Evolutionary conservation across 768 basidiomycete genomes (phyloP).

Genomic region (Amanita subjunquillea): DNA sequence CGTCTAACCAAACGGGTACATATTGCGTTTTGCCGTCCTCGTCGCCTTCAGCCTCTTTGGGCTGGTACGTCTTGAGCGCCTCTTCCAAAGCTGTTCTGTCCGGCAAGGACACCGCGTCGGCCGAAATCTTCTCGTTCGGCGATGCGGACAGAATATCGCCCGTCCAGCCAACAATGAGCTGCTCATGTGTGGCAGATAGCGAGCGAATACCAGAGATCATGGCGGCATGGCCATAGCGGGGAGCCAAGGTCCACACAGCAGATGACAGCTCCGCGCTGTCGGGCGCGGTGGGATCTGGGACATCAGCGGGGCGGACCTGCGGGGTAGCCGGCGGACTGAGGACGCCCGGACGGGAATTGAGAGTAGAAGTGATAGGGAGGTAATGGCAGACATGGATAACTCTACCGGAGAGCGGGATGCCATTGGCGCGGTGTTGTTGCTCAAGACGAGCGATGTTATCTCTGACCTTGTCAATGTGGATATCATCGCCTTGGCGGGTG

Average conservation of each 20-base stretch:
- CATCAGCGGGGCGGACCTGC: slow-evolving; percentile 43
- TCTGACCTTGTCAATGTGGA: slow-evolving; percentile 65
- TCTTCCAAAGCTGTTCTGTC: slow-evolving; percentile 60
- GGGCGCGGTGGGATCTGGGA: slow-evolving; percentile 18
- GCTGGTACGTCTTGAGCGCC: slow-evolving; percentile 51
- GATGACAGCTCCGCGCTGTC: slow-evolving; percentile 5
- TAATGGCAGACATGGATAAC: slow-evolving; percentile 91
- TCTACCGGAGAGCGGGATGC: slow-evolving; percentile 71
- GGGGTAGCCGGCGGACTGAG: slow-evolving; percentile 74
- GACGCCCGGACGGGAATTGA: slow-evolving; percentile 40
- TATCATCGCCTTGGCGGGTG: slow-evolving; percentile 51
- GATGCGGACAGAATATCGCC: slow-evolving; percentile 67
- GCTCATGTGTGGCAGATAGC: slow-evolving; percentile 75
- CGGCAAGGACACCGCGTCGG: slow-evolving; percentile 40
- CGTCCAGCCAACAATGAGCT: slow-evolving; percentile 90
- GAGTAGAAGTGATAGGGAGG: slow-evolving; percentile 66
- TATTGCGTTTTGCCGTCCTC: slow-evolving; percentile 54
- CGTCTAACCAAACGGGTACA: slow-evolving; percentile 86
- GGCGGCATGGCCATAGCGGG: slow-evolving; percentile 85
- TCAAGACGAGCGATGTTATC: slow-evolving; percentile 65
- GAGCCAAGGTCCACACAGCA: slow-evolving; percentile 62
- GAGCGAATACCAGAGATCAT: slow-evolving; percentile 92
- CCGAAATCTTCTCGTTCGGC: slow-evolving; percentile 33
- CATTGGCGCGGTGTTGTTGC: slow-evolving; percentile 56
- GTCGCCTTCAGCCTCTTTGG: slow-evolving; percentile 47